Evolutionary conservation across 2,329 filamentous ascomycete genomes (phyloP), one percentile per base, ranked within the genome.

Genomic region (Tympanopsis confertula): DNA sequence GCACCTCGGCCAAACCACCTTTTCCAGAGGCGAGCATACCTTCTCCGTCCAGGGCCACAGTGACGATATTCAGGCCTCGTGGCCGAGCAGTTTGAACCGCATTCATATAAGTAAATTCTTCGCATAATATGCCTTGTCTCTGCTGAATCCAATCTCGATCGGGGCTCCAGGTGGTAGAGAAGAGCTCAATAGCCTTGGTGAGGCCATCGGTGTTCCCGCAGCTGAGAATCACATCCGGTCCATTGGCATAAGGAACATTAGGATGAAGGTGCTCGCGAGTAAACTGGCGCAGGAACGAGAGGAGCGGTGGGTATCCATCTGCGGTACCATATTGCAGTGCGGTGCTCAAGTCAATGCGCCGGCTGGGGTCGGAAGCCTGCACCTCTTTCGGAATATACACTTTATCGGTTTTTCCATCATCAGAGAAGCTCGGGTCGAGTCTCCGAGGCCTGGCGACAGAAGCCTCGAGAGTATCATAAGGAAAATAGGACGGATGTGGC

Each of bases 311-410:
- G 48, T 93, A 89, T 35, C 88, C 88, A 42, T 82, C 70, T 2
- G 83, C 79, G n/a, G 72, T 74, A 42, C 86, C 86, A 63, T 95
- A 95, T 60, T 95, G 88, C 38, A 95, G 66, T 3, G 86, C 86
- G 0, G 83, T 82, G 38, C 75, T 71, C 20, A 94, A 61, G 54
- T 94, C 88, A 49, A 94, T n/a, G n/a, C n/a, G n/a, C n/a, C 72
- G 63, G 47, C 79, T 78, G 4, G 65, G 50, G 22, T 56, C 51
- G 13, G 51, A 37, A 50, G 52, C 39, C 50, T 47, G n/a, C n/a
- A n/a, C n/a, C n/a, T n/a, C n/a, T n/a, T n/a, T n/a, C n/a, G n/a
- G n/a, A n/a, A n/a, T n/a, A n/a, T n/a, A n/a, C n/a, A n/a, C n/a
- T n/a, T n/a, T n/a, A n/a, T n/a, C n/a, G n/a, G n/a, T n/a, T n/a